Conservation (phyloP, 2,329 filamentous ascomycete species). For the Chrysosporium keratinophilum region DNA sequence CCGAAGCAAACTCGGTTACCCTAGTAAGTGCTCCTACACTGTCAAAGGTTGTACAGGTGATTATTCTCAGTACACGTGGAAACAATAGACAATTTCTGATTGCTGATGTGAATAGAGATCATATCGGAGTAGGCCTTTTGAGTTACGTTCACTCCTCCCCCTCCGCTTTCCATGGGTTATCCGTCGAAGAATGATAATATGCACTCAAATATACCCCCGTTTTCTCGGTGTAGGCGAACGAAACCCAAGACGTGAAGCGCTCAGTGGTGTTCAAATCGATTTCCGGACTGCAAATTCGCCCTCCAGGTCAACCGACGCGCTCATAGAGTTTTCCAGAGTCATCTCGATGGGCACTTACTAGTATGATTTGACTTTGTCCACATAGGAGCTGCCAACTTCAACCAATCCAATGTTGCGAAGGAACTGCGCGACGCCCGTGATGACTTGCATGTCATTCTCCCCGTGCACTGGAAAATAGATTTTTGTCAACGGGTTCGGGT, state of each 20-base stretch:
- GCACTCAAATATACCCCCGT: slow-evolving; percentile 9
- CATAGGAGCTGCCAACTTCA: slow-evolving; percentile 8
- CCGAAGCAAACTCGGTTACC: too few relatives aligned
- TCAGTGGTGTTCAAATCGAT: slow-evolving; percentile 1
- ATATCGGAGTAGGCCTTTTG: too few relatives aligned
- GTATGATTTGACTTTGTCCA: slow-evolving; percentile 6
- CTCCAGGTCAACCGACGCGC: too few relatives aligned
- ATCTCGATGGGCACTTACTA: not conserved
- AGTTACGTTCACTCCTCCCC: too few relatives aligned
- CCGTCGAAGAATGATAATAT: slow-evolving; percentile 10
- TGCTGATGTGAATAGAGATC: too few relatives aligned
- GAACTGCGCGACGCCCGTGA: slow-evolving; percentile 1
- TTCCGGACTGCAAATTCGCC: slow-evolving; percentile 6
- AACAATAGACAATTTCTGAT: too few relatives aligned
- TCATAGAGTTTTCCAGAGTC: too few relatives aligned
- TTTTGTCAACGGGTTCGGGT: slow-evolving; percentile 6
- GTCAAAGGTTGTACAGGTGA: too few relatives aligned
- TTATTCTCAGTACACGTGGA: too few relatives aligned
- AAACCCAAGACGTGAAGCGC: slow-evolving; percentile 9
- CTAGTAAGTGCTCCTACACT: too few relatives aligned
- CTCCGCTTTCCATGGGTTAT: slow-evolving; percentile 7
- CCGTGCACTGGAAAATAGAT: slow-evolving; percentile 12
- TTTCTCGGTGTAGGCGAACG: slow-evolving; percentile 12
- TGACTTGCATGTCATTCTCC: slow-evolving; percentile 9
- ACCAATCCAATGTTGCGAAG: slow-evolving; percentile 4